Evolutionary conservation across 2,329 filamentous ascomycete species (phyloP), one percentile per base, ranked within the genome.

Genomic region (Cryphonectria naterciae): DNA sequence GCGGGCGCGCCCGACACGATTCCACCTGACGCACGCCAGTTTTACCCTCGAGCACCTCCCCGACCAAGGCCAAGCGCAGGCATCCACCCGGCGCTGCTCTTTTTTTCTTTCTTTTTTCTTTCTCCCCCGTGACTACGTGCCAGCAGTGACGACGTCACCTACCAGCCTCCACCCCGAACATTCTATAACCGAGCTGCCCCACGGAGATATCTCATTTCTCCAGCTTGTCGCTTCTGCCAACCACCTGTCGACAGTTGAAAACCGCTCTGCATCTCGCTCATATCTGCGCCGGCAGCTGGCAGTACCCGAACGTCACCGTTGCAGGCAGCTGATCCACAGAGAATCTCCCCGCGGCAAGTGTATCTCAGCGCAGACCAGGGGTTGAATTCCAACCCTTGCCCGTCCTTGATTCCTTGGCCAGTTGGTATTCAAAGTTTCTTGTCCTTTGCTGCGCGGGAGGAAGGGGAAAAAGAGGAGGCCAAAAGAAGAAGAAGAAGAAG

Each of bases 141-240:
- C 35, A 22, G 32, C 10, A 39, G 61, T 64, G 61, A 64, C 61
- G 61, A 64, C 37, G 32, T 64, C 61, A 46, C 39, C 61, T 32
- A 46, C n/a, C 39, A 46, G 35, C 17, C 41, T 32, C 22, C 61
- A 64, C 39, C 37, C 15, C 22, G n/a, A 64, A 46, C 60, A 62
- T 37, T 8, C 39, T 13, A 63, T 63, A 46, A 22, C 11, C 32
- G 4, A 35, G 60, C 60, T 63, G 19, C 22, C 39, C 37, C 19
- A 43, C n/a, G 19, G 61, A 63, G 32, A 11, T 39, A 22, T 22
- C 15, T 22, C 32, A 11, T 62, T 28, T 28, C 52, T 28, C 25
- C 25, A 56, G 52, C 37, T 39, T 39, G 37, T 39, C 49, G 49
- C 49, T 54, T 63, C 37, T 46, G 37, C 39, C 19, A 25, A 25